A percentile compares a stretch with the other conserved stretches of the same genome.
Evolutionary conservation across 2,329 filamentous ascomycete species (phyloP).

Genomic region (Penicillium crustosum): DNA sequence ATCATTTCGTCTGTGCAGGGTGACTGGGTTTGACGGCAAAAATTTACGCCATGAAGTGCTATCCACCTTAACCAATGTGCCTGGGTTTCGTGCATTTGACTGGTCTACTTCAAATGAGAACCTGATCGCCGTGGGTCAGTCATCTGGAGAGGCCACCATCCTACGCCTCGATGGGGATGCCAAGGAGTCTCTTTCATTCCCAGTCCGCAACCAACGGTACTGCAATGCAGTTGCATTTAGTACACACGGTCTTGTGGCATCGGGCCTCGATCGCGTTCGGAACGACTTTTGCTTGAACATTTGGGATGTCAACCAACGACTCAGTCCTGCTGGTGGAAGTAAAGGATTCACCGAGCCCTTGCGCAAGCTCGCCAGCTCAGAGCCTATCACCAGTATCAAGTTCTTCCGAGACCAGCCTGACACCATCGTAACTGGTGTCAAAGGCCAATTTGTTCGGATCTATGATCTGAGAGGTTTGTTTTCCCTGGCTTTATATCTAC

Average conservation of each 20-base stretch:
- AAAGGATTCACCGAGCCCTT: constrained; percentile 50
- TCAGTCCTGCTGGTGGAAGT: constrained; percentile 34
- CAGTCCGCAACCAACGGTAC: constrained; percentile 61
- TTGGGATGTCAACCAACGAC: constrained; percentile 58
- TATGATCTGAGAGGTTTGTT: constrained; percentile 61
- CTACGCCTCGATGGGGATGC: constrained; percentile 55
- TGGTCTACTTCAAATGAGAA: constrained; percentile 61
- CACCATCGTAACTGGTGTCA: constrained; percentile 61
- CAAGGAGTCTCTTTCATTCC: constrained; percentile 52
- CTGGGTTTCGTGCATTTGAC: constrained; percentile 64
- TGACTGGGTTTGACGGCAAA: constrained; percentile 42
- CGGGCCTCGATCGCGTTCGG: constrained; percentile 62
- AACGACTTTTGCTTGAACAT: constrained; percentile 66
- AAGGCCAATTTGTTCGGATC: constrained; percentile 59
- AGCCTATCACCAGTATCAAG: constrained; percentile 64
- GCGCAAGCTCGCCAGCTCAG: constrained; percentile 60
- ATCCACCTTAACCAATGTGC: constrained; percentile 55
- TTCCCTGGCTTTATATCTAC: background rate
- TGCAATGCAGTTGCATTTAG: constrained; percentile 66
- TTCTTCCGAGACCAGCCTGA: constrained; percentile 62
- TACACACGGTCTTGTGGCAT: constrained; percentile 56
- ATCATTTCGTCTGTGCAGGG: constrained; percentile 58
- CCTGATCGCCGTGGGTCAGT: constrained; percentile 60
- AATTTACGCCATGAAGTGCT: constrained; percentile 55
- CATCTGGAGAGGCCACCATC: constrained; percentile 61